Base-by-base conservation (phyloP, 768 basidiomycete genomes). In the Boletus pseudopeckii region DNA sequence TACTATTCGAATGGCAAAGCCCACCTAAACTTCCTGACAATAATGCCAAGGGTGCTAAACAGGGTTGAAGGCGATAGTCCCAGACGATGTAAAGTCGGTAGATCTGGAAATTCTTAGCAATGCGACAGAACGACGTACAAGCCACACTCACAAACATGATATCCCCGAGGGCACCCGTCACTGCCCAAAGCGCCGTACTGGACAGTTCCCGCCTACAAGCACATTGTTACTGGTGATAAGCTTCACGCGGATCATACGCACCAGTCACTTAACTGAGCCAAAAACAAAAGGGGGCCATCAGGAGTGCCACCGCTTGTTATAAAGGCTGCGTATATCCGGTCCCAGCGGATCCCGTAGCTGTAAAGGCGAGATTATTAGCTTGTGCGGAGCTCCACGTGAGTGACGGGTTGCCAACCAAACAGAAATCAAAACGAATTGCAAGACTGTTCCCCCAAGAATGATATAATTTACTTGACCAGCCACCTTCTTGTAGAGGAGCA, bases 351-450 rank as follows among this genome's bases (percentile, higher is more conserved):
- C 11, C 14, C 53, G 13, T 51, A 52, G 42, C 54, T 55, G 17
- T 15, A 5, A n/a, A n/a, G 11, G 22, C 8, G 32, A 36, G 11
- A n/a, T 37, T 17, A 13, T 47, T 26, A 37, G 11, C 24, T 13
- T 13, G 6, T 3, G 22, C 6, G 5, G 34, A 47, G 24, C 22
- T 37, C 34, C n/a, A n/a, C 11, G 2, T 11, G 13, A 47, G 17
- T 4, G 11, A 26, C 14, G 34, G 5, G 17, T 26, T 14, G 14
- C 36, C 36, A 33, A 55, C 54, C 54, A 50, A 38, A 45, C 22
- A 15, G 54, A 51, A 18, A 55, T 55, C 43, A 55, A 40, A 45
- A 52, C 10, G n/a, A 55, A 55, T 33, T 55, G 54, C 43, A 51
- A 40, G 36, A 54, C 2, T 3, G 54, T 55, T n/a, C 49, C 54